Evolutionary conservation across 805 yeast species (phyloP), one percentile per base, ranked within the genome.

Genomic region (Ogataea neopini): DNA sequence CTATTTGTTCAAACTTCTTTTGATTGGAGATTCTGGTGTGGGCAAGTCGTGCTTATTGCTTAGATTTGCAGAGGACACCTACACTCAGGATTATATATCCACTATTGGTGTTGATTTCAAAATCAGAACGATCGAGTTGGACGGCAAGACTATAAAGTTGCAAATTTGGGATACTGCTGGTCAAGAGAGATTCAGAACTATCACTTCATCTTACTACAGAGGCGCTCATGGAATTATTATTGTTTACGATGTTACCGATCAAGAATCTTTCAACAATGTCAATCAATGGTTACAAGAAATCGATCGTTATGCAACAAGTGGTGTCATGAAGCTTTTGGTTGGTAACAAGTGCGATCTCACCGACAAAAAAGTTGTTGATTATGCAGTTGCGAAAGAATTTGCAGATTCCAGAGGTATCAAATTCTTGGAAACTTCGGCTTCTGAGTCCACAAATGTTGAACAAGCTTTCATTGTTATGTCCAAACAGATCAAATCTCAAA

Each of bases 141-240:
- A 94, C 61, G 98, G 98, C 56, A 94, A 94, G 76, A 88, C 96
- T 45, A 94, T 94, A 67, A 94, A 94, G 73, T 80, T 94, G 65
- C 99, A 94, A 74, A 92, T 94, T 66, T 94, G 99, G 99, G 99
- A 94, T 68, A 94, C 99, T 47, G 99, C 98, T 10, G 99, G 99
- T 40, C 99, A 94, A 75, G 99, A 94, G 71, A 78, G 99, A 61
- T 94, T 94, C 75, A 84, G 98, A 73, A 94, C 99, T 43, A 92
- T 92, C 72, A 94, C 98, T 10, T 88, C 97, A 11, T 88, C 97
- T 13, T 92, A 92, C 74, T 92, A 92, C 76, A 86, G 99, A 69
- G 99, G 99, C 48, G 97, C 98, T 10, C 98, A 92, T 67, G 99
- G 99, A 52, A 94, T 92, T 69, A 94, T 92, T 62, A 92, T 92